These are phyloP conservation scores for Sequoiadendron giganteum DNA, from an alignment of 75 land plant genomes.

Conservation along the genomic window DNA sequence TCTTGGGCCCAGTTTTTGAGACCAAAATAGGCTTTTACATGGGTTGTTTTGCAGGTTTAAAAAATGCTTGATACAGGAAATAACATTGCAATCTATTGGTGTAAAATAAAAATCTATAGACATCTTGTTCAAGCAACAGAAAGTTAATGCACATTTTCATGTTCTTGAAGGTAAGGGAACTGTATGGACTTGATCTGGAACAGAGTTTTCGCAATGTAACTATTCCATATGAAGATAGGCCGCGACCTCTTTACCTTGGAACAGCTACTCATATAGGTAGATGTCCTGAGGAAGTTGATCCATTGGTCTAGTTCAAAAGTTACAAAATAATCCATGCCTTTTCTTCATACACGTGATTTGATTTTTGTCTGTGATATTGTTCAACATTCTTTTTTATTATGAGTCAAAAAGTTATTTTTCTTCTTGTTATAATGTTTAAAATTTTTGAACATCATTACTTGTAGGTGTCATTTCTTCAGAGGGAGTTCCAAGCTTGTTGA, in stretches of 20 bases:
- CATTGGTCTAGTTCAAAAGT: not conserved
- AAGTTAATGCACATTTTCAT: not conserved
- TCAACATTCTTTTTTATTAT: not conserved
- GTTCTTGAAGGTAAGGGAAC: slow-evolving; percentile 67
- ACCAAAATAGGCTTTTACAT: not conserved
- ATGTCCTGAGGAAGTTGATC: not conserved
- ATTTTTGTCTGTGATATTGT: not conserved
- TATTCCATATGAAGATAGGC: slow-evolving; percentile 54
- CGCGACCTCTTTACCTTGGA: slow-evolving; percentile 75
- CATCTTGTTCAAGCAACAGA: not conserved
- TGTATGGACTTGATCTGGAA: slow-evolving; percentile 70
- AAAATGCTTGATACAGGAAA: not conserved
- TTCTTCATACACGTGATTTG: not conserved
- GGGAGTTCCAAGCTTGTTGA: slow-evolving; percentile 88
- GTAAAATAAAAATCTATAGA: not conserved
- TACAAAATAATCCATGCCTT: too few relatives aligned
- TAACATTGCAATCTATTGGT: not conserved
- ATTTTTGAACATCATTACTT: not conserved
- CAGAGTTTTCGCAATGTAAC: slow-evolving; percentile 67
- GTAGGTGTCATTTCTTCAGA: slow-evolving; percentile 79
- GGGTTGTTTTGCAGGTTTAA: not conserved
- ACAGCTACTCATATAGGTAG: slow-evolving; percentile 90
- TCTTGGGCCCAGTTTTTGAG: not conserved
- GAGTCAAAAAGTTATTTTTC: not conserved
- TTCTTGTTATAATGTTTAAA: not conserved